Conservation (phyloP, 2,329 filamentous ascomycete species). For the Paecilomyces sp. region DNA sequence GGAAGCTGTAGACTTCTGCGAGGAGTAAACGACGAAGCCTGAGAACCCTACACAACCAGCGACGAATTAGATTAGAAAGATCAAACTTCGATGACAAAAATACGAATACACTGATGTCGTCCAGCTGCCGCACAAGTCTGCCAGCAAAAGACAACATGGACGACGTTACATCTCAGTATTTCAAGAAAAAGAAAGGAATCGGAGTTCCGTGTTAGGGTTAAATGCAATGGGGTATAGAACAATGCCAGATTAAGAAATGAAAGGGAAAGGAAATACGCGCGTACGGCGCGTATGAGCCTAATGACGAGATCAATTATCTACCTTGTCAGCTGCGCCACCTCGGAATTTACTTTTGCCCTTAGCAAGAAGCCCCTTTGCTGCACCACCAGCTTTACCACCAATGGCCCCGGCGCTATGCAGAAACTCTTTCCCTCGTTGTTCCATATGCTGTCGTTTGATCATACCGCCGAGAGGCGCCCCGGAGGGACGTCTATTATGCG, state of each 20-base stretch:
- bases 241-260: conserved; percentile 3
- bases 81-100: conserved; percentile 1
- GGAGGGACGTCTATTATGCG: conserved; percentile 30
- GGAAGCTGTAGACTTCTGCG: not conserved
- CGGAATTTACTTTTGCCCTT: conserved; percentile 82
- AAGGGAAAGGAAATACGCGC: conserved; percentile 4
- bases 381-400: conserved; percentile 64
- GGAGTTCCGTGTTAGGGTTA: not conserved
- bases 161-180: not conserved
- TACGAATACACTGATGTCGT: not conserved
- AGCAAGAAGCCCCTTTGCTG: conserved; percentile 83
- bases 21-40: not conserved
- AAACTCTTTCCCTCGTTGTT: conserved; percentile 76
- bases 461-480: conserved; percentile 27
- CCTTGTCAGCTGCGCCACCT: conserved; percentile 67
- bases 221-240: conserved; percentile 1
- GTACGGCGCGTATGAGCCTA: conserved; percentile 7
- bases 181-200: not conserved
- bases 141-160: not conserved
- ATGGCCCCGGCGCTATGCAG: conserved; percentile 72
- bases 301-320: conserved; percentile 63
- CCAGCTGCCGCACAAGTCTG: not conserved
- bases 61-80: conserved; percentile 1
- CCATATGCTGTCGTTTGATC: conserved; percentile 59
- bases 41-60: conserved; percentile 1